phyloP scores from a whole-genome alignment of 257 asterid genomes.

The Lithospermum erythrorhizon region DNA sequence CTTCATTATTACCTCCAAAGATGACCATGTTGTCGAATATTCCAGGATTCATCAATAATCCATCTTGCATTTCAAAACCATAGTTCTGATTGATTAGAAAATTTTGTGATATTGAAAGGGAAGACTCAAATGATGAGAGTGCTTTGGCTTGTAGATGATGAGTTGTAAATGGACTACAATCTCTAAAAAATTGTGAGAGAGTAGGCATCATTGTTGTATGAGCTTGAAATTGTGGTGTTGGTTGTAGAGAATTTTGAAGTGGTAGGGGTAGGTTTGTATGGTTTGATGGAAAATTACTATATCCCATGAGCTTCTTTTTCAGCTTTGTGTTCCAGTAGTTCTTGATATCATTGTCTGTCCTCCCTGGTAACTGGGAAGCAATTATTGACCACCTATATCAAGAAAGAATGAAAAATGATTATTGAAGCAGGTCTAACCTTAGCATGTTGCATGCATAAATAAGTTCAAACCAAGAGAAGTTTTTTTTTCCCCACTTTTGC shows the following conservation, averaged over 20 bases:
- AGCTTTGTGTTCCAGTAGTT: constrained; percentile 88
- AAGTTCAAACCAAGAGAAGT: constrained; percentile 19
- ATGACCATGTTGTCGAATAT: constrained; percentile 26
- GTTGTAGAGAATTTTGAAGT: constrained; percentile 20
- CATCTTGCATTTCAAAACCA: constrained; percentile 26
- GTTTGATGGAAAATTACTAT: constrained; percentile 19
- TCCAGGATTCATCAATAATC: constrained; percentile 26
- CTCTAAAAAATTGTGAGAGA: constrained; percentile 26
- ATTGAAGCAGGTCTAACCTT: constrained; percentile 9
- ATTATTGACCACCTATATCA: constrained; percentile 65
- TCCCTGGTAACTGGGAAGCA: constrained; percentile 69
- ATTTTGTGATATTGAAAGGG: constrained; percentile 25
- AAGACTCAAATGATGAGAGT: constrained; percentile 11
- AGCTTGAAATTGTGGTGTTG: constrained; percentile 13
- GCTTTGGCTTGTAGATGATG: constrained; percentile 16
- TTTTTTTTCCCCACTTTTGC: no score
- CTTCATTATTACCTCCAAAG: constrained; percentile 40
- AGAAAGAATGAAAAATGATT: constrained; percentile 1
- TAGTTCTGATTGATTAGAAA: constrained; percentile 6
- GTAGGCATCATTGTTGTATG: constrained; percentile 16
- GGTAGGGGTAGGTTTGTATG: constrained; percentile 21
- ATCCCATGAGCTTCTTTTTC: constrained; percentile 64
- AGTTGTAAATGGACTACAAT: constrained; percentile 19
- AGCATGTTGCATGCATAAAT: constrained; percentile 37
- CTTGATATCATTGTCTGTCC: constrained; percentile 79